Conservation (phyloP, 257 asterid species). For the Solanum etuberosum region DNA sequence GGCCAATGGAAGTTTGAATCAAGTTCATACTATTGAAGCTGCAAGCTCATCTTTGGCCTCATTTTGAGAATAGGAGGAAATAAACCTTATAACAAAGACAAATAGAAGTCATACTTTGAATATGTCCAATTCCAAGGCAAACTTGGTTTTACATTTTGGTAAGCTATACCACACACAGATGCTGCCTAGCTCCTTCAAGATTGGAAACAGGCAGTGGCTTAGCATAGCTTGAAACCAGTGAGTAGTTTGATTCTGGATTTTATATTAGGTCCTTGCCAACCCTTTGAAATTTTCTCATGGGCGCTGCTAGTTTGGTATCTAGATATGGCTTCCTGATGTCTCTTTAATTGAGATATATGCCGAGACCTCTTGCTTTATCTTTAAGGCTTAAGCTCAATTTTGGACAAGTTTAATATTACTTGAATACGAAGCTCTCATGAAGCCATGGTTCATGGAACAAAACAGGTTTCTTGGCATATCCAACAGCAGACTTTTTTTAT, state of each 20-base stretch:
- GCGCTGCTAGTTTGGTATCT: not conserved
- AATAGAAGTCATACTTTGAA: not conserved
- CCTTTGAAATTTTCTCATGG: not conserved
- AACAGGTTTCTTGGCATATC: not conserved
- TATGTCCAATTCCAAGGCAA: not conserved
- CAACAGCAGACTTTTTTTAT: not conserved
- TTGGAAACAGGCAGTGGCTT: not conserved
- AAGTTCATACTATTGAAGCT: not conserved
- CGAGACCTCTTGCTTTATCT: not conserved
- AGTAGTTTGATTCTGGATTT: not conserved
- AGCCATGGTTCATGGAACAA: not conserved
- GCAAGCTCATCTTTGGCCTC: not conserved
- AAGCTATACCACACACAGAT: not conserved
- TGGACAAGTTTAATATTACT: not conserved
- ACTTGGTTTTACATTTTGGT: not conserved
- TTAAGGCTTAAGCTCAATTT: not conserved
- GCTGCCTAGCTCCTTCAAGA: not conserved
- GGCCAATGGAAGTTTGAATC: not conserved
- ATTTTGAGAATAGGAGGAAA: not conserved
- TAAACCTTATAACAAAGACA: not conserved
- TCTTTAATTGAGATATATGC: not conserved
- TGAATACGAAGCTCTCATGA: not conserved
- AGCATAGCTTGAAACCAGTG: not conserved
- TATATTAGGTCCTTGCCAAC: not conserved
- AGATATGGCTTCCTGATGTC: not conserved